Evolutionary conservation across 805 yeast species (phyloP).

Genomic region (Jamesozyma jinghongensis): DNA sequence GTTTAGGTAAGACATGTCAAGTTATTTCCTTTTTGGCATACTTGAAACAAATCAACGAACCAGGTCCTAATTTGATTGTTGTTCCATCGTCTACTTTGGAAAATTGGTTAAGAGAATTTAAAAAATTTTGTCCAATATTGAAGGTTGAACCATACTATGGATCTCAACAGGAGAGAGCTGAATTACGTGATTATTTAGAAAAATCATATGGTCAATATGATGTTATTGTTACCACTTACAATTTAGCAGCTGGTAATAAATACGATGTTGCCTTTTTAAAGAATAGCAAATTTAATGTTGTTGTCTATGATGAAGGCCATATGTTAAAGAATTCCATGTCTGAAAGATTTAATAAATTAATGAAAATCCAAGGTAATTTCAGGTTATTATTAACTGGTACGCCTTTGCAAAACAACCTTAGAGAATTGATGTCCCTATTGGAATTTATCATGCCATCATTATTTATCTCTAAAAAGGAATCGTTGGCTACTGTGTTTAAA

Average conservation of each 20-base stretch:
- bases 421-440: slow-evolving; percentile 80
- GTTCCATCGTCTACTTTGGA: slow-evolving; percentile 96
- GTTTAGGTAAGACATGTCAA: slow-evolving; percentile 93
- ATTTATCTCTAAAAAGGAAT: slow-evolving; percentile 75
- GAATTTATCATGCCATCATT: slow-evolving; percentile 83
- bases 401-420: slow-evolving; percentile 87
- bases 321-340: slow-evolving; percentile 84
- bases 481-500: slow-evolving; percentile 71
- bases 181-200: slow-evolving; percentile 59
- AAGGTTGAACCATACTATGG: slow-evolving; percentile 93
- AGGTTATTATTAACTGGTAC: slow-evolving; percentile 90
- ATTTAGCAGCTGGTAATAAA: slow-evolving; percentile 79
- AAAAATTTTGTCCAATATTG: slow-evolving; percentile 74
- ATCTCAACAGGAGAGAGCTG: slow-evolving; percentile 72
- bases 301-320: slow-evolving; percentile 97
- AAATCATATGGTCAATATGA: slow-evolving; percentile 53
- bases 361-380: slow-evolving; percentile 77
- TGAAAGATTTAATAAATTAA: slow-evolving; percentile 79
- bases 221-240: slow-evolving; percentile 90
- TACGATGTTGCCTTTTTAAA: slow-evolving; percentile 73
- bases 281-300: slow-evolving; percentile 67
- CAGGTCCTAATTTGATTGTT: slow-evolving; percentile 84
- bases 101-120: slow-evolving; percentile 93
- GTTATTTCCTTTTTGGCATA: slow-evolving; percentile 87
- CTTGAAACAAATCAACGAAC: slow-evolving; percentile 49